A percentile compares a stretch with the other conserved stretches of the same genome.
Conservation (phyloP, 768 basidiomycete species). For the Agrocybe chaxingu region DNA sequence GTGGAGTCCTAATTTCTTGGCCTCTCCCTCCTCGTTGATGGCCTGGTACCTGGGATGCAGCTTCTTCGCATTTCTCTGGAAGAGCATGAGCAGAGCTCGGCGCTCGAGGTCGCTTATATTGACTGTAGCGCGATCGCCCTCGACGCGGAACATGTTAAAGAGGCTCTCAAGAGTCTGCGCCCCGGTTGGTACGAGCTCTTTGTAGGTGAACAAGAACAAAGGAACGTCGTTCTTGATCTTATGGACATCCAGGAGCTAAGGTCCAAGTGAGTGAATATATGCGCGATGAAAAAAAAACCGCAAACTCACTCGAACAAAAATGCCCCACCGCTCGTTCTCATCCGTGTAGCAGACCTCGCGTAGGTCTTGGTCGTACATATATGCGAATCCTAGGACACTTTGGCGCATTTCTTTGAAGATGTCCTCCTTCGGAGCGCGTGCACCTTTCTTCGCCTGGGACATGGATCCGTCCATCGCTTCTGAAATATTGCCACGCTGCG, state of each 20-base stretch:
- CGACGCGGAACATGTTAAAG: slow-evolving; percentile 9
- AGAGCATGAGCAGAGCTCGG: slow-evolving; percentile 27
- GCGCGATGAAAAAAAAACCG: not conserved
- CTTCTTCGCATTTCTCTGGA: slow-evolving; percentile 28
- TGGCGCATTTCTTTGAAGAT: slow-evolving; percentile 29
- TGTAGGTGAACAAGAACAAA: slow-evolving; percentile 24
- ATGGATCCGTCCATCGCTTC: slow-evolving; percentile 16
- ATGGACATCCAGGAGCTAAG: slow-evolving; percentile 22
- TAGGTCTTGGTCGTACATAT: slow-evolving; percentile 14
- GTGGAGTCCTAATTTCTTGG: slow-evolving; percentile 17
- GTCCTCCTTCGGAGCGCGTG: slow-evolving; percentile 20
- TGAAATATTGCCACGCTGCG: slow-evolving; percentile 19
- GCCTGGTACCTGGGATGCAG: slow-evolving; percentile 16
- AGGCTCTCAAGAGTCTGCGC: slow-evolving; percentile 12
- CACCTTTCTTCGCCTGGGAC: slow-evolving; percentile 11
- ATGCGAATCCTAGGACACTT: slow-evolving; percentile 22
- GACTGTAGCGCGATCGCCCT: not conserved
- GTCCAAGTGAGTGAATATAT: not conserved
- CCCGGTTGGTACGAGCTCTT: slow-evolving; percentile 15
- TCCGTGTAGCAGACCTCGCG: slow-evolving; percentile 20
- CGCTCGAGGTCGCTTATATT: slow-evolving; percentile 30
- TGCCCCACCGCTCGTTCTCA: slow-evolving; percentile 16
- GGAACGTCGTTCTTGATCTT: slow-evolving; percentile 20
- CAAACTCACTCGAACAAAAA: slow-evolving; percentile 21
- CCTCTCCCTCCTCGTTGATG: slow-evolving; percentile 4